phyloP scores from a whole-genome alignment of 1,284 basidiomycete species.

The Lentinus polychrous region DNA sequence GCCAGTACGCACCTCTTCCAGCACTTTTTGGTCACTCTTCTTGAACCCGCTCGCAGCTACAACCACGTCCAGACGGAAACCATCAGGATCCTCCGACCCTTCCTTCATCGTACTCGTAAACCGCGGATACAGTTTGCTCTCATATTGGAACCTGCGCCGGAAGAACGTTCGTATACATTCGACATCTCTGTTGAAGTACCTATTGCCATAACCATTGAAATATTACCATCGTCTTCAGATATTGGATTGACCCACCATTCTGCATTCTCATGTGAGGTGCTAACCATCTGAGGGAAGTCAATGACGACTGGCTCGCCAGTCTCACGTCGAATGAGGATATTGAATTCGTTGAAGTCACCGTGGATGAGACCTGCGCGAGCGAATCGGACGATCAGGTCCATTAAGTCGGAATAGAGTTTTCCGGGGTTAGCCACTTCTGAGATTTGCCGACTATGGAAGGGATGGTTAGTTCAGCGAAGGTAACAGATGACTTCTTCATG shows the following conservation, averaged over 20 bases:
- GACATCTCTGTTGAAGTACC: conserved; percentile 99
- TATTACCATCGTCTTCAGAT: conserved; percentile 9
- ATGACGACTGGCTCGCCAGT: conserved; percentile 88
- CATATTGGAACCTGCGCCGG: conserved; percentile 86
- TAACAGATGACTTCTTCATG: conserved; percentile 9
- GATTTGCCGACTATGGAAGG: conserved; percentile 74
- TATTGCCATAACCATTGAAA: conserved; percentile 34
- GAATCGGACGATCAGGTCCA: conserved; percentile 95
- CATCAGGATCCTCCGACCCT: conserved; percentile 34
- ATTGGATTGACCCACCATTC: conserved; percentile 66
- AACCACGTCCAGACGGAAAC: conserved; percentile 78
- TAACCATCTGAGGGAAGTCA: conserved; percentile 99
- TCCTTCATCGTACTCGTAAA: conserved; percentile 59
- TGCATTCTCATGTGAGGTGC: conserved; percentile 93
- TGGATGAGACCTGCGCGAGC: conserved; percentile 93
- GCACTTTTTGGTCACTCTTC: conserved; percentile 70
- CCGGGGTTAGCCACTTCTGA: conserved; percentile 79
- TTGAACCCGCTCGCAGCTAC: conserved; percentile 92
- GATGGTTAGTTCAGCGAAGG: background rate
- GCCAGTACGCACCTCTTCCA: conserved; percentile 83
- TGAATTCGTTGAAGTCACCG: conserved; percentile 99
- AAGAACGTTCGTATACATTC: conserved; percentile 96
- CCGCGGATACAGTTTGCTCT: conserved; percentile 82
- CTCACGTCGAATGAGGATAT: conserved; percentile 85
- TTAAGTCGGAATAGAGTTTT: conserved; percentile 85